Base-by-base conservation (phyloP, 495 filamentous ascomycete species). In the Trichocladium antarcticum region DNA sequence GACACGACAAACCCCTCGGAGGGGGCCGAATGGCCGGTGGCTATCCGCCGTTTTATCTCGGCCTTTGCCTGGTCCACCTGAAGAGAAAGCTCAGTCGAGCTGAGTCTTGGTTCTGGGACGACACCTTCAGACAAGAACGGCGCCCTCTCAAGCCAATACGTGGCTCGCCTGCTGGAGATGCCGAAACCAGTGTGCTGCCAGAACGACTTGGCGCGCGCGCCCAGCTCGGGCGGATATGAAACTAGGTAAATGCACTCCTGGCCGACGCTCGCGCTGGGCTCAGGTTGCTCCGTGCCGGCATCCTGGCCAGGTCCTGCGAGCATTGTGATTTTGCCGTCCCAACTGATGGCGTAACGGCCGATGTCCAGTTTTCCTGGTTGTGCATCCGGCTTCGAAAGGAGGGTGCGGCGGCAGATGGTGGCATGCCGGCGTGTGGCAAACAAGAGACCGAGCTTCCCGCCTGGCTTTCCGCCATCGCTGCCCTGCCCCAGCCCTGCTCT, bases 131-230 rank as follows among this genome's bases (percentile, higher is more conserved):
- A 8, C 0, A 50, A 4, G 15, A 59, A 56, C 0, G 45, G 50
- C 1, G 50, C 48, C 1, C 41, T 8, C 10, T 60, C 45, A 0
- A 56, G 24, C 61, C 61, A 64, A 20, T 45, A 39, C 0, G 9
- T 42, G 3, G 59, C 59, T 15, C 57, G 42, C 1, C 61, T 40
- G 11, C 59, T 62, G n/a, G 61, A 64, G 12, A 62, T 62, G 9
- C 59, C 61, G 6, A 51, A 62, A 1, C 59, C 61, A 2, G 59
- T 58, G 22, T 64, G 58, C 19, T 64, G 61, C 59, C 54, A 62
- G n/a, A 62, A 56, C 2, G 49, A 17, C 12, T 54, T 57, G 14
- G 57, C 57, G 14, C n/a, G 11, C 1, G 28, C 2, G 6, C 37
- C 42, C 5, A 53, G n/a, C 6, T 55, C 38, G 0, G 12, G 27